Evolutionary conservation across 164 flowering plant species (phyloP), one percentile per base, ranked within the genome.

Genomic region (Cinnamomum micranthum): DNA sequence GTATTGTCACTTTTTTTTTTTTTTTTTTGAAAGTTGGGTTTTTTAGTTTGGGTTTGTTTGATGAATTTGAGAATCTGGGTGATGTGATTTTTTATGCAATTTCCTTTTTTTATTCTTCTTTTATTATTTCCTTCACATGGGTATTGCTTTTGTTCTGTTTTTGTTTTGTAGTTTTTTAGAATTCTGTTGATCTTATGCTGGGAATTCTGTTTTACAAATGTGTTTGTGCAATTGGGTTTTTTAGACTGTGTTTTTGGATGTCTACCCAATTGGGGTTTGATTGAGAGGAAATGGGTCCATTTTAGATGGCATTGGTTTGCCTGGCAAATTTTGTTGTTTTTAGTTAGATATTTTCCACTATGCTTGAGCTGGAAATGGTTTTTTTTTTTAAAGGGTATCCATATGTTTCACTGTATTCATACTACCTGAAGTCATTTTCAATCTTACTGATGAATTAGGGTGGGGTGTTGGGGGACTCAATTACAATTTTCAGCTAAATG

Each of bases 1-100:
- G 82, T 80, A 22, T 67, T 52, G 58, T 28, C 25, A 15, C 19
- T 67, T 28, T 55, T 20, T 31, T 6, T 10, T 51, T 24, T 67
- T 65, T 3, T 31, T 3, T 17, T 55, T 55, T 20, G 60, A 6
- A 14, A 55, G 52, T 23, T 66, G 4, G 10, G 24, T 25, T 13
- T 71, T 71, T 33, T 14, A 14, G 6, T 4, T 71, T 71, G 73
- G 22, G 22, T 28, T 52, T 55, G 64, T 71, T 50, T 19, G 35
- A 52, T 2, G 33, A 22, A 15, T 50, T 25, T 6, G 2, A 71
- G 17, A 52, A 52, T 5, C 14, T 20, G 20, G 62, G 25, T 24
- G 47, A 41, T 41, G 10, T 7, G 47, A 7, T 41, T 41, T 55
- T 14, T 55, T 0, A 20, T 55, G 60, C 5, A 31, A 59, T 72